phyloP scores from a whole-genome alignment of 257 asterid genomes.

The Solanum megistacrolobum region DNA sequence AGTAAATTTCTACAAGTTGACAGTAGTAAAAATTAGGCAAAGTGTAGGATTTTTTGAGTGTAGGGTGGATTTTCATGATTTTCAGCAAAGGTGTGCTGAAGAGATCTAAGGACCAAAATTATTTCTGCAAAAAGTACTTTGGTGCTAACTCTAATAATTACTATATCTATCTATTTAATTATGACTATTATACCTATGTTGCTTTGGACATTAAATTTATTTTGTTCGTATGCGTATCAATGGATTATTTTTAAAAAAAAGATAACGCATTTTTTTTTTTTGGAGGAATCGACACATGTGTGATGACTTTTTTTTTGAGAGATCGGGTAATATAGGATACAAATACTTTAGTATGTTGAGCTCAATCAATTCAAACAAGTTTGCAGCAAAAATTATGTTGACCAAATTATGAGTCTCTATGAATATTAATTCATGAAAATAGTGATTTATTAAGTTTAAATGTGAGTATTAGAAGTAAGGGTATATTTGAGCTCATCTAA shows the following conservation, averaged over 20 bases:
- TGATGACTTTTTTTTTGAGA: background rate
- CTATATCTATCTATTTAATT: background rate
- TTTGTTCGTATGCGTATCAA: background rate
- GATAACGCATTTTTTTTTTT: background rate
- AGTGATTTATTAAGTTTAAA: background rate
- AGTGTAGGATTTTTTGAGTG: background rate
- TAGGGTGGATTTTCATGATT: background rate
- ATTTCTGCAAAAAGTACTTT: background rate
- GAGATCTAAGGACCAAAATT: background rate
- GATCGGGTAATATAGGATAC: background rate
- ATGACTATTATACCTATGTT: background rate
- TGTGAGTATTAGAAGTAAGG: background rate
- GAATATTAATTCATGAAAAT: too few species aligned
- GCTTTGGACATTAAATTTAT: background rate
- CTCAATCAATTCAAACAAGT: too few species aligned
- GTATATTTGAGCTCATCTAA: too few species aligned
- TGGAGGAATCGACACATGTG: accelerated
- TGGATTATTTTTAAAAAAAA: background rate
- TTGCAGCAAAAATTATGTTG: too few species aligned
- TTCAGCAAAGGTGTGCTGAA: background rate
- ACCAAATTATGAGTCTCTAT: too few species aligned
- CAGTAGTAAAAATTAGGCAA: background rate
- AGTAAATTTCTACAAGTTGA: background rate
- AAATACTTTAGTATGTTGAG: too few species aligned
- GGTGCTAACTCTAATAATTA: background rate